Evolutionary conservation across 345 rosid genomes (phyloP).

Genomic region (Salix udensis): DNA sequence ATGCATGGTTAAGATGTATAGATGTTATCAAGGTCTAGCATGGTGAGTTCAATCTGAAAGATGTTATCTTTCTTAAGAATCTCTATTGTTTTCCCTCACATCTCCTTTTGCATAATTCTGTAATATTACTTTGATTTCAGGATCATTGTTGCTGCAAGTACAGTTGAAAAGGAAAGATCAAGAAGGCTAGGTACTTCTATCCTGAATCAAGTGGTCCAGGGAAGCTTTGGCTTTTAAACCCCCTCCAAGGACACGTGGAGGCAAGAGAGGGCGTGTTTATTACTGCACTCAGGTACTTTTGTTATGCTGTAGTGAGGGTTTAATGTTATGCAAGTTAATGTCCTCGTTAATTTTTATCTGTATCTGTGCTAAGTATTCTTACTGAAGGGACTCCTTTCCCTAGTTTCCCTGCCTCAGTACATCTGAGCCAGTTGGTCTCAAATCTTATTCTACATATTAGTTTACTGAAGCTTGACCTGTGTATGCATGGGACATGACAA

Average conservation of each 20-base stretch:
- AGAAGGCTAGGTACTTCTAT: constrained; percentile 80
- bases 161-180: constrained; percentile 86
- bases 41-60: not conserved
- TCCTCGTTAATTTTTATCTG: not conserved
- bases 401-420: not conserved
- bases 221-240: constrained; percentile 90
- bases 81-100: not conserved
- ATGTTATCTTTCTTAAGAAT: not conserved
- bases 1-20: not conserved
- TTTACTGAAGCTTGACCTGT: not conserved
- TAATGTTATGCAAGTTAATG: not conserved
- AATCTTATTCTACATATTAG: not conserved
- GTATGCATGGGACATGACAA: not conserved
- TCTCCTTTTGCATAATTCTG: not conserved
- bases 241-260: constrained; percentile 90
- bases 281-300: constrained; percentile 83
- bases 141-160: constrained; percentile 68
- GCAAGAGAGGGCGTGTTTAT: constrained; percentile 83
- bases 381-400: not conserved
- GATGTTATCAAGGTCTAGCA: not conserved
- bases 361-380: not conserved
- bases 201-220: constrained; percentile 73
- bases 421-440: not conserved
- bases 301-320: not conserved
- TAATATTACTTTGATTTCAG: constrained; percentile 33